Evolutionary conservation across 192 early-diverging fungal genomes (phyloP).

Genomic region (Coemansia guatemalensis): DNA sequence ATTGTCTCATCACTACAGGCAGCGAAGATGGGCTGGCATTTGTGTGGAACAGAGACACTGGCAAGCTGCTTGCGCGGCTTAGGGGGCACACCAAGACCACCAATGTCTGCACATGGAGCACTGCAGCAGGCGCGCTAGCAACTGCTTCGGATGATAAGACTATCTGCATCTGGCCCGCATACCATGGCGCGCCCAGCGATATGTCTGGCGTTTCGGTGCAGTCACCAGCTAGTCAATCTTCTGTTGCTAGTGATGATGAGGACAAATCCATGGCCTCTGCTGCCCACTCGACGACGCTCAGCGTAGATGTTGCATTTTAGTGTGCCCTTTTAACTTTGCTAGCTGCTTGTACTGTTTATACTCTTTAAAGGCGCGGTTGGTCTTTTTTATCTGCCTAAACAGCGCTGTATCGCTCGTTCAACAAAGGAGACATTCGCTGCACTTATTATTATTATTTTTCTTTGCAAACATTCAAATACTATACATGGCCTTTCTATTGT

Average conservation of each 20-base stretch:
- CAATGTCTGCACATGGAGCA: constrained; percentile 47
- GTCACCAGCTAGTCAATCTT: background rate
- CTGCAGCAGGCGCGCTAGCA: constrained; percentile 29
- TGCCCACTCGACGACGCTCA: background rate
- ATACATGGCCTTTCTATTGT: background rate
- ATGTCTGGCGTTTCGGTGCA: constrained; percentile 1
- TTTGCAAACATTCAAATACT: background rate
- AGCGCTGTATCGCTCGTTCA: background rate
- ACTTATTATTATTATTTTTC: no score
- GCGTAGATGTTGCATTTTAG: constrained; percentile 5
- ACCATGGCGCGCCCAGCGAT: constrained; percentile 42
- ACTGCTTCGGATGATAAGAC: constrained; percentile 50
- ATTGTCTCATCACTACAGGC: constrained; percentile 86
- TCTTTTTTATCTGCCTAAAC: background rate
- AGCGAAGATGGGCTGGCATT: constrained; percentile 69
- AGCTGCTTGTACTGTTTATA: constrained; percentile 1
- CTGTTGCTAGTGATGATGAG: constrained; percentile 3
- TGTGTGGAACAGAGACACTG: constrained; percentile 51
- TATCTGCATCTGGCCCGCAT: constrained; percentile 49
- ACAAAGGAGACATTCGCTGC: background rate
- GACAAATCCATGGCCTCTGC: constrained; percentile 15
- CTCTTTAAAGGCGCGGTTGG: background rate
- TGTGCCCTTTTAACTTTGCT: background rate
- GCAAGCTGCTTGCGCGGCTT: constrained; percentile 31
- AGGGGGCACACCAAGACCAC: constrained; percentile 42